Base-by-base conservation (phyloP, 768 basidiomycete genomes). In the Chalciporus pseudorubinellus region DNA sequence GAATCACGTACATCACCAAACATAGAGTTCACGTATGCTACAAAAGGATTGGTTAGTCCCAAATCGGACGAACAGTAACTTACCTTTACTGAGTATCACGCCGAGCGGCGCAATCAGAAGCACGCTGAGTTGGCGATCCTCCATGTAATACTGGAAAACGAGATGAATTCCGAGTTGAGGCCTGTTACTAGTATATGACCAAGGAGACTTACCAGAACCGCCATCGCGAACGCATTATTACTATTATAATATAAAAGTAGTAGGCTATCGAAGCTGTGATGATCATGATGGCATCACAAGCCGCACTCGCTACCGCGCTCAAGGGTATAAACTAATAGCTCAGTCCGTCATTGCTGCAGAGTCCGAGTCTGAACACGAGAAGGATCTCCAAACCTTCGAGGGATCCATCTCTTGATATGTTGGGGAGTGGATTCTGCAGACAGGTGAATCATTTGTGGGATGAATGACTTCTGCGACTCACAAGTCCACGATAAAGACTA, bases 241-340 rank as follows among this genome's bases (percentile, higher is more conserved):
- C 60, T 64, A 10, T 8, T n/a, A 28, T 3, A 18, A 8, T 2
- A 36, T 13, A 12, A 31, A 39, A 43, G 33, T 53, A 61, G 40
- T 52, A 60, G 0, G 46, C 28, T n/a, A 64, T 36, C 13, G 57
- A 55, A 12, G 4, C 3, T 3, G 59, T 64, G 48, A 67, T 64
- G 43, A n/a, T n/a, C n/a, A n/a, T n/a, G n/a, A 50, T 4, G 13
- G 36, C 43, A 47, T 64, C 62, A 22, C 64, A 66, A 18, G 53
- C 1, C 18, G 64, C 55, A n/a, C 59, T 56, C 10, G 58, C 40
- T 18, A 65, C 3, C 14, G 53, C 46, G 7, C 46, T 34, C 20
- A 55, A 9, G 20, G 55, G 42, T 29, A 28, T 6, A 36, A 22
- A 53, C 64, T 65, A 36, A 24, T 5, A 13, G 3, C 8, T 12